Evolutionary conservation across 73 alveolate species (phyloP).

Genomic region (Tetrahymena malaccensis): DNA sequence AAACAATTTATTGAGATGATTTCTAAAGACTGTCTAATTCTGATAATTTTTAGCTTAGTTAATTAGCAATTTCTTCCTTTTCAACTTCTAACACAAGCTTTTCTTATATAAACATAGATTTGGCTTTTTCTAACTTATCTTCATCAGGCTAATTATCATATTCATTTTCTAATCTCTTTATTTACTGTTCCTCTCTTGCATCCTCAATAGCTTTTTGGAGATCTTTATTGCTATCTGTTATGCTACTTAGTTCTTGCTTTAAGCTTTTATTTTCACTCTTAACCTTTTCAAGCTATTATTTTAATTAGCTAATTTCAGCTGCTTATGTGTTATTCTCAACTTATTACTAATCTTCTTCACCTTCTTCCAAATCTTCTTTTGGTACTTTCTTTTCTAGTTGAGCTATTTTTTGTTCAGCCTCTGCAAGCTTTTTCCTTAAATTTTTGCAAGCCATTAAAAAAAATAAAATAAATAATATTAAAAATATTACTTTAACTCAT

Average conservation of each 20-base stretch:
- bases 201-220: not conserved
- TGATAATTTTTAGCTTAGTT: not conserved
- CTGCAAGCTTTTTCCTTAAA: not conserved
- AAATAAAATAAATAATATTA: no score
- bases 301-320: not conserved
- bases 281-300: not conserved
- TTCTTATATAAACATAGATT: not conserved
- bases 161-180: not conserved
- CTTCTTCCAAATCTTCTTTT: not conserved
- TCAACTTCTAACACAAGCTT: not conserved
- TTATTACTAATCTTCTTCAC: not conserved
- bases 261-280: not conserved
- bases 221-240: not conserved
- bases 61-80: not conserved
- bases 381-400: not conserved
- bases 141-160: not conserved
- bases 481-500: not conserved
- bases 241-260: not conserved
- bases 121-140: not conserved
- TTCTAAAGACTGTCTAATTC: not conserved
- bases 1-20: not conserved
- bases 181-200: not conserved
- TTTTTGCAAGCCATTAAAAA: no score
- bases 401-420: not conserved
- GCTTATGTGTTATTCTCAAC: not conserved